Base-by-base conservation (phyloP, 768 basidiomycete species). In the Collybia sordida region DNA sequence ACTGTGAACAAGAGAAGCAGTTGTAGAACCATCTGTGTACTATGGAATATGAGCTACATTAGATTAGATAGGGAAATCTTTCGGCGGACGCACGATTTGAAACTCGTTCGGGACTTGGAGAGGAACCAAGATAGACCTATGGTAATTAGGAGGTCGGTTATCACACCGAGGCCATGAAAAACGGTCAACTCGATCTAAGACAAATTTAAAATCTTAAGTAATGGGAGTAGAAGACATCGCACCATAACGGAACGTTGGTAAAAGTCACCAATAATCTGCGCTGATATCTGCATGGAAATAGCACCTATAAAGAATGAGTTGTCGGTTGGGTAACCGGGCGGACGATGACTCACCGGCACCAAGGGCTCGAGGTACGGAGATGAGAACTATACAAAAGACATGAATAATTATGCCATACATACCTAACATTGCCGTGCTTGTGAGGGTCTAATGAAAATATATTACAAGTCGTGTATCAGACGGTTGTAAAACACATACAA, bases 21-120 rank as follows among this genome's bases (percentile, higher is more conserved):
- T 18, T 50, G 31, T 15, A 54, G 25, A 11, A 50, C 18, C 42
- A 7, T 27, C 25, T 23, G 42, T 8, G 50, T 51, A 7, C 50
- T 51, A 17, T 45, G 8, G 9, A 34, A 42, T 5, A 11, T 11
- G 9, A 6, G 11, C 3, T 12, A 14, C 31, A 31, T 31, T 3
- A 31, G 31, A 31, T 31, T 12, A 11, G 9, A 6, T 14, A 11
- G 3, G 11, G 11, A 31, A 4, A 31, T 3, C 14, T 11, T 31
- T 6, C 9, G 11, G 31, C 14, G 3, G 3, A 31, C 31, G 31
- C 31, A 31, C 31, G 11, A 7, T 31, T 31, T 31, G 31, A 31
- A 31, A 31, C 25, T 9, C 5, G 25, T 19, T 11, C 25, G 35
- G 18, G 31, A 37, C 4, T 7, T 19, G 7, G 43, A 24, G 3